Conservation (phyloP, 306 rosid genomes). For the Sicyos baderoa region DNA sequence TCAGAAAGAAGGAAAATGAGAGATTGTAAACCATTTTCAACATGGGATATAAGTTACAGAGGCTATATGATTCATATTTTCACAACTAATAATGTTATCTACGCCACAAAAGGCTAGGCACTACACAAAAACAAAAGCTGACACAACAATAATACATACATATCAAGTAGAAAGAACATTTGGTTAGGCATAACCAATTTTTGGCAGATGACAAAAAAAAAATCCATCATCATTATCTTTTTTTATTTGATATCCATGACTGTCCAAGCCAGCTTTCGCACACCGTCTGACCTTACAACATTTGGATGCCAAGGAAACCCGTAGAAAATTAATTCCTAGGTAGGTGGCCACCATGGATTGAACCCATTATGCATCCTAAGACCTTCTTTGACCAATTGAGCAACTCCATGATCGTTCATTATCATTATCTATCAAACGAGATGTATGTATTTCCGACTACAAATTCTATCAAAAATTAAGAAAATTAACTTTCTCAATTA, state of each 20-base stretch:
- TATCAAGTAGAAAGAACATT: not conserved
- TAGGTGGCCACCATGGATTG: no score
- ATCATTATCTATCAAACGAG: constrained; percentile 1
- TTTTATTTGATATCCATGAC: no score
- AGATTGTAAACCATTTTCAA: constrained; percentile 21
- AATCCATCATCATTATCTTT: no score
- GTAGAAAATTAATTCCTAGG: no score
- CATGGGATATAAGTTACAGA: no score
- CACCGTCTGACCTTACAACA: no score
- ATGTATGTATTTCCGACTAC: not conserved
- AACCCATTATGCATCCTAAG: no score
- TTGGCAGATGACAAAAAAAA: constrained; percentile 8
- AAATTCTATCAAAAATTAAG: not conserved
- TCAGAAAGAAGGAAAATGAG: constrained; percentile 20
- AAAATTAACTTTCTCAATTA: not conserved
- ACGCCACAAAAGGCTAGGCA: not conserved
- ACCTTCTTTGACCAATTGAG: no score
- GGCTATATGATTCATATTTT: not conserved
- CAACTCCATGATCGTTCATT: not conserved
- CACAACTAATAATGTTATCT: no score
- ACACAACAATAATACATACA: not conserved
- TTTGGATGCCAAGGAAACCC: no score
- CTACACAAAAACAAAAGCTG: not conserved
- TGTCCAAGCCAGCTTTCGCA: no score
- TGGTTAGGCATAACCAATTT: not conserved